Evolutionary conservation across 169 alveolate species (phyloP).

Genomic region (Plasmodium knowlesi): DNA sequence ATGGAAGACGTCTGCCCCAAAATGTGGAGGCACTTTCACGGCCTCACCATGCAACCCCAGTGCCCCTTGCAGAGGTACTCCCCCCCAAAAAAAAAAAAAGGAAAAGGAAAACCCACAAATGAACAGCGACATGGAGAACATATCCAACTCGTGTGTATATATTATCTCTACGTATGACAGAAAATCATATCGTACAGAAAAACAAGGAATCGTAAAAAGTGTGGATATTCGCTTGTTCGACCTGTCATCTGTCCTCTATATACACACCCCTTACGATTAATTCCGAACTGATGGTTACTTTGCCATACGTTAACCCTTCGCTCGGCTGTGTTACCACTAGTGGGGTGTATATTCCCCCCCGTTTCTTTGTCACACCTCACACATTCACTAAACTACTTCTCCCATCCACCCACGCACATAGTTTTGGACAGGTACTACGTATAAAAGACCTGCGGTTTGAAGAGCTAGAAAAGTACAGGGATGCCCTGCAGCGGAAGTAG

Average conservation of each 20-base stretch:
- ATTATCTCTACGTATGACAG: no score
- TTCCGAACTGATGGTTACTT: background rate
- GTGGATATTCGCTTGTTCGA: background rate
- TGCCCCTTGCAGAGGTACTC: conserved; percentile 62
- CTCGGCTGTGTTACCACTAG: background rate
- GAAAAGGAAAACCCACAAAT: background rate
- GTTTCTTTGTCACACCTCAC: background rate
- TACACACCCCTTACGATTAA: background rate
- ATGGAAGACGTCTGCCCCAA: conserved; percentile 60
- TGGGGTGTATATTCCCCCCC: background rate
- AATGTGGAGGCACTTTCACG: conserved; percentile 69
- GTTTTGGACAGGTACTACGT: conserved; percentile 39
- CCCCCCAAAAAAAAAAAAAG: conserved; percentile 4
- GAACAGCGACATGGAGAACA: background rate
- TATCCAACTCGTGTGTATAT: no score
- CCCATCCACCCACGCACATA: background rate
- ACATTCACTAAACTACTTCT: no score
- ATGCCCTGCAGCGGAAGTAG: conserved; percentile 34
- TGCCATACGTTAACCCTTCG: background rate
- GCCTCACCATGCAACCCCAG: conserved; percentile 58
- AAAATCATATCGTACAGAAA: no score
- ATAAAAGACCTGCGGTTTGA: conserved; percentile 58
- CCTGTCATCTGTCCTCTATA: background rate
- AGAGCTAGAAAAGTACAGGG: conserved; percentile 50
- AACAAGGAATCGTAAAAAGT: background rate